phyloP scores from a whole-genome alignment of 2,329 filamentous ascomycete species.

The Neocatenulostroma microsporum region DNA sequence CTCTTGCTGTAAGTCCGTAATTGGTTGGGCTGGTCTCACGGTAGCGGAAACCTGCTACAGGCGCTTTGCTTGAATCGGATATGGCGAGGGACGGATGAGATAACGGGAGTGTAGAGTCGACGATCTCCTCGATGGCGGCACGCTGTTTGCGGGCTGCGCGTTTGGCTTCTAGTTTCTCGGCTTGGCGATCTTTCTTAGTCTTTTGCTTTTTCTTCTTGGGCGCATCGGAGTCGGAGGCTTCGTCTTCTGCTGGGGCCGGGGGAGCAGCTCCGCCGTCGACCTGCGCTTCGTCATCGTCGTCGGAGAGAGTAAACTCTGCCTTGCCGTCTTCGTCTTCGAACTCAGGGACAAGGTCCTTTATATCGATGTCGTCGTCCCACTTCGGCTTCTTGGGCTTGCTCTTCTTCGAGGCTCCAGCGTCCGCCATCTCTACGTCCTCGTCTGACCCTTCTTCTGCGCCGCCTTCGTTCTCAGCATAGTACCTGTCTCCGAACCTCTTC shows the following conservation, averaged over 20 bases:
- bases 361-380: slow-evolving; percentile 97
- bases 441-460: slow-evolving; percentile 35
- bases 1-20: slow-evolving; percentile 80
- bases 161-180: slow-evolving; percentile 50
- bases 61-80: slow-evolving; percentile 32
- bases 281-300: slow-evolving; percentile 38
- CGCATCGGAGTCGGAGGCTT: slow-evolving; percentile 33
- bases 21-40: slow-evolving; percentile 84
- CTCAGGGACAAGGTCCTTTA: slow-evolving; percentile 81
- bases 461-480: slow-evolving; percentile 64
- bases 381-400: slow-evolving; percentile 71
- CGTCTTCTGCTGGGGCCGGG: slow-evolving; percentile 22
- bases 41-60: slow-evolving; percentile 68
- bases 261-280: slow-evolving; percentile 29
- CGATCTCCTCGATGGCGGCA: slow-evolving; percentile 72
- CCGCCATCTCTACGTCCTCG: slow-evolving; percentile 39
- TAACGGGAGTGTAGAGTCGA: slow-evolving; percentile 73
- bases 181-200: slow-evolving; percentile 38
- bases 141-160: slow-evolving; percentile 73
- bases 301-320: slow-evolving; percentile 50
- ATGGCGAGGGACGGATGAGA: slow-evolving; percentile 53
- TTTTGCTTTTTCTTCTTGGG: slow-evolving; percentile 25
- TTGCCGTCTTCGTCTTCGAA: slow-evolving; percentile 58
- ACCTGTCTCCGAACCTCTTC: slow-evolving; percentile 78
- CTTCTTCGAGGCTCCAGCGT: slow-evolving; percentile 36